These are phyloP conservation scores for Zygosaccharomyces lentus DNA, from an alignment of 805 yeast genomes.

Conservation along the genomic window DNA sequence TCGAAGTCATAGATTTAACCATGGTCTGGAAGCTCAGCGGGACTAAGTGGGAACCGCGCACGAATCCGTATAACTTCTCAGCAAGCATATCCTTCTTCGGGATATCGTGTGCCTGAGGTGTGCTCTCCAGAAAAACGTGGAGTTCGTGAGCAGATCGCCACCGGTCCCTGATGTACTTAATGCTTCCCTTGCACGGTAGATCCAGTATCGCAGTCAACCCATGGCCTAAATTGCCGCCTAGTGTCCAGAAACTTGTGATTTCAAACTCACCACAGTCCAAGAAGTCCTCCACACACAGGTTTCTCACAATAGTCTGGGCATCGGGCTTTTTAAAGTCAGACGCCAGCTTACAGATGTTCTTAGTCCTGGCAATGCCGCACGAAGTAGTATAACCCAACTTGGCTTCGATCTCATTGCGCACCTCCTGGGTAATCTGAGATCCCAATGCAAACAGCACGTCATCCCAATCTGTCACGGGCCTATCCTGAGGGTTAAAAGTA, in stretches of 20 bases:
- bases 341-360: constrained; percentile 79
- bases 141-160: constrained; percentile 39
- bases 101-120: constrained; percentile 20
- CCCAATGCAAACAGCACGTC: constrained; percentile 69
- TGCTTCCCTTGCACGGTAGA: constrained; percentile 45
- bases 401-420: constrained; percentile 50
- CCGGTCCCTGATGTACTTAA: constrained; percentile 49
- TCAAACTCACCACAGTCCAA: constrained; percentile 49
- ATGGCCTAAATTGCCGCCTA: constrained; percentile 88
- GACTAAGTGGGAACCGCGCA: constrained; percentile 56
- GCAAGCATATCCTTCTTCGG: constrained; percentile 49
- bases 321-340: constrained; percentile 83
- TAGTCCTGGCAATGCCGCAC: constrained; percentile 76
- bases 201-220: constrained; percentile 46
- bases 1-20: constrained; percentile 83
- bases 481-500: constrained; percentile 17
- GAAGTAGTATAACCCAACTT: constrained; percentile 80
- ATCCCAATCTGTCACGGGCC: constrained; percentile 62
- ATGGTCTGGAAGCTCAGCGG: constrained; percentile 56
- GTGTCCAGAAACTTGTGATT: constrained; percentile 74
- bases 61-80: constrained; percentile 51
- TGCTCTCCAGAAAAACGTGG: constrained; percentile 17
- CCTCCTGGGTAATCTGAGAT: constrained; percentile 49
- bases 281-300: constrained; percentile 47
- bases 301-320: constrained; percentile 71